Percentiles rank a stretch among this genome's conserved stretches.
phyloP scores from a whole-genome alignment of 2,329 filamentous ascomycete species.

The Albifimbria verrucaria region DNA sequence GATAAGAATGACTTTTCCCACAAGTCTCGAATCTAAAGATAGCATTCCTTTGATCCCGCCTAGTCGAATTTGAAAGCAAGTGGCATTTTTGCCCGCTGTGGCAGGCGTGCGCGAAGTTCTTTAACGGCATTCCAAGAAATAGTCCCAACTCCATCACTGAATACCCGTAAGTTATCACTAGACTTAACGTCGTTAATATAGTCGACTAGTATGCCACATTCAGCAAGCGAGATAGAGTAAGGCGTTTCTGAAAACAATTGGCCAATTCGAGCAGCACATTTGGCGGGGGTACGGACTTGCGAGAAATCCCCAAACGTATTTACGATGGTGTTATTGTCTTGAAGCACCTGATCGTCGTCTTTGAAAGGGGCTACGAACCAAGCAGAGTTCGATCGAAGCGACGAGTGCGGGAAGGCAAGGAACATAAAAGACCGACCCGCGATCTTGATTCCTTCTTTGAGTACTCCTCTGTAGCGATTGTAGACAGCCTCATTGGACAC shows the following conservation, averaged over 20 bases:
- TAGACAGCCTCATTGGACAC: constrained; percentile 47
- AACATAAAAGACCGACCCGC: constrained; percentile 63
- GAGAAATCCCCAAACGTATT: constrained; percentile 46
- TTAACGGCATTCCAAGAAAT: constrained; percentile 60
- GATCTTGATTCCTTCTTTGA: constrained; percentile 59
- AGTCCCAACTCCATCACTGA: constrained; percentile 78
- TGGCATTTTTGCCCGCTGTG: constrained; percentile 49
- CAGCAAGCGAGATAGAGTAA: constrained; percentile 51
- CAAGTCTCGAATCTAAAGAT: constrained; percentile 60
- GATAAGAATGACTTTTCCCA: constrained; percentile 57
- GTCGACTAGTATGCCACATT: constrained; percentile 27
- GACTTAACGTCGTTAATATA: constrained; percentile 51
- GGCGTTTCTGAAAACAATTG: constrained; percentile 75
- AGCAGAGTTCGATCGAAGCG: constrained; percentile 65
- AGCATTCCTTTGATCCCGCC: constrained; percentile 77
- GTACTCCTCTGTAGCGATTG: constrained; percentile 56
- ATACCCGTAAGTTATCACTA: constrained; percentile 49
- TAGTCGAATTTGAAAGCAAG: constrained; percentile 72
- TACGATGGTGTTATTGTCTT: constrained; percentile 43
- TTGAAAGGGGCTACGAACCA: constrained; percentile 58
- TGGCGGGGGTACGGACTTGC: constrained; percentile 49
- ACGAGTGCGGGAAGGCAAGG: constrained; percentile 77
- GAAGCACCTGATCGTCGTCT: constrained; percentile 25
- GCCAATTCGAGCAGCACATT: constrained; percentile 57
- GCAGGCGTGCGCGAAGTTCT: constrained; percentile 56